Evolutionary conservation across 2,329 filamentous ascomycete genomes (phyloP).

Genomic region (Pseudocercospora fijiensis): DNA sequence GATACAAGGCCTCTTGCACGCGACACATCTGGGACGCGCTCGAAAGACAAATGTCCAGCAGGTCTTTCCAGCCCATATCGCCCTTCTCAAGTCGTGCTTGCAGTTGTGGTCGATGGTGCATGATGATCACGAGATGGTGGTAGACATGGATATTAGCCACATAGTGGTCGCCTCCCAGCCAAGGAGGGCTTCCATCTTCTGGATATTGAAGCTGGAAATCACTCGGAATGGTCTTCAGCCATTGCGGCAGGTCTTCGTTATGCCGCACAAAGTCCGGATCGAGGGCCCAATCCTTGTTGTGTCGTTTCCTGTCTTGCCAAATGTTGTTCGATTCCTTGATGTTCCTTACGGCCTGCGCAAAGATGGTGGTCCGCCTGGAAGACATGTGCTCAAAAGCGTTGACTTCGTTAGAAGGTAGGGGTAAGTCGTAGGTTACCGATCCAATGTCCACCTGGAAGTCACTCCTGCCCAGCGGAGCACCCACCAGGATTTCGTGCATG

Average conservation of each 20-base stretch:
- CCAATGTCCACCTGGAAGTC: slow-evolving; percentile 75
- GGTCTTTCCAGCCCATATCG: slow-evolving; percentile 79
- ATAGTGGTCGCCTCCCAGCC: slow-evolving; percentile 76
- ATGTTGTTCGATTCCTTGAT: slow-evolving; percentile 74
- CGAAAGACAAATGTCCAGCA: slow-evolving; percentile 82
- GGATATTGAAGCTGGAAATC: slow-evolving; percentile 79
- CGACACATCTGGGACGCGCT: slow-evolving; percentile 83
- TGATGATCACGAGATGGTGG: slow-evolving; percentile 79
- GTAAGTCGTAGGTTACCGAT: slow-evolving; percentile 71
- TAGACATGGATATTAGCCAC: slow-evolving; percentile 88
- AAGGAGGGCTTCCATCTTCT: slow-evolving; percentile 74
- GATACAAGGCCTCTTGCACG: slow-evolving; percentile 78
- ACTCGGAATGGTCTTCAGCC: slow-evolving; percentile 72
- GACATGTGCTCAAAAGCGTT: slow-evolving; percentile 74
- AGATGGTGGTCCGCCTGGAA: slow-evolving; percentile 81
- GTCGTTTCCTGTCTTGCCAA: slow-evolving; percentile 71
- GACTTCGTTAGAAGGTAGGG: slow-evolving; percentile 61
- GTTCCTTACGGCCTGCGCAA: slow-evolving; percentile 73
- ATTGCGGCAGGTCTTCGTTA: slow-evolving; percentile 72
- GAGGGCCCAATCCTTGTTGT: slow-evolving; percentile 79
- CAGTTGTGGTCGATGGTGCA: slow-evolving; percentile 84
- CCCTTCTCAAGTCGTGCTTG: slow-evolving; percentile 71
- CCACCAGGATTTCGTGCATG: slow-evolving; percentile 86
- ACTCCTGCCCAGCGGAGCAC: slow-evolving; percentile 77
- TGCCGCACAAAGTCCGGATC: slow-evolving; percentile 80